Base-by-base conservation (phyloP, 495 filamentous ascomycete genomes). In the Chaetomium cochliodes region DNA sequence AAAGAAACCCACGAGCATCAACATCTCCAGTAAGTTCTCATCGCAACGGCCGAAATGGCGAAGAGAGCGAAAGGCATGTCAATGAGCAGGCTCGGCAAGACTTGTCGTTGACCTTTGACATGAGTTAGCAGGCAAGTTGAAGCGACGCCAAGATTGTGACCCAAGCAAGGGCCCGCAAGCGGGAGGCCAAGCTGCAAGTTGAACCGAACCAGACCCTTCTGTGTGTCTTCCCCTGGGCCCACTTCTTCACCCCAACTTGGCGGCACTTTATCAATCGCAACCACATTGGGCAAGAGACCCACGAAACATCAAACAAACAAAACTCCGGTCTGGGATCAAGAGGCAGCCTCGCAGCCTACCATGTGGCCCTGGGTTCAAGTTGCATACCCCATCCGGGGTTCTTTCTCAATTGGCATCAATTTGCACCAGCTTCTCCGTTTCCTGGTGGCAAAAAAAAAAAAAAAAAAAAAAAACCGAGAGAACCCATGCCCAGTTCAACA, bases 251-350 rank as follows among this genome's bases (percentile, higher is more conserved):
- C 33, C 51, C 26, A 54, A 54, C 25, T 13, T 9, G 30, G 25
- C n/a, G 30, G 25, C n/a, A 53, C 51, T 26, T 33, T 26, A 30
- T 33, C 51, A 26, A 18, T 53, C 26, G 25, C 25, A 53, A 53
- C 26, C 44, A 16, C n/a, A 22, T 15, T n/a, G 53, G 53, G 33
- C 30, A 56, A 44, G 11, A 56, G 18, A 39, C 37, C n/a, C 11
- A 56, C 30, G 53, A 56, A 56, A 56, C 30, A 56, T 39, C 53
- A 56, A 39, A 55, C 28, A 33, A 56, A 41, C 16, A 39, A 39
- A 39, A n/a, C 20, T 39, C 3, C 33, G 18, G 28, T 20, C 53
- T 22, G 28, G 26, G 44, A 18, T 18, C 44, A 4, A n/a, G n/a
- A 50, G 46, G 18, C 8, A 20, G 46, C 46, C 7, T 50, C n/a